Evolutionary conservation across 179 eudicot species (phyloP).

Genomic region (Beta macrorhiza): DNA sequence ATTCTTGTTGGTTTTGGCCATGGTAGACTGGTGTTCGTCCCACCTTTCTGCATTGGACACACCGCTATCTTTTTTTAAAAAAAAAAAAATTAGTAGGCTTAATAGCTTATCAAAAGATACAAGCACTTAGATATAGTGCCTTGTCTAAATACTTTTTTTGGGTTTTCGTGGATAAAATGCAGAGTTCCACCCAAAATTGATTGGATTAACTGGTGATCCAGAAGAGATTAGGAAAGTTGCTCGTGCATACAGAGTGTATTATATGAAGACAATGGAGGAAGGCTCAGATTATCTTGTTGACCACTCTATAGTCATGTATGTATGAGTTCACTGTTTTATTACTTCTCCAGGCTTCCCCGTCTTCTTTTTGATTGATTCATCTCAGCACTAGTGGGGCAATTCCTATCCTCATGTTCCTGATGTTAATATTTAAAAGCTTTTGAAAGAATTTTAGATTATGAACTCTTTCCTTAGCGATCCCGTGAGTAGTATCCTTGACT

Average conservation of each 20-base stretch:
- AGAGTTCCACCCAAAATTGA: slow-evolving; percentile 89
- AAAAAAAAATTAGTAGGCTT: not conserved
- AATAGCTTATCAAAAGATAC: not conserved
- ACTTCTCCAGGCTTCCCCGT: not conserved
- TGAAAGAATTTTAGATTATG: not conserved
- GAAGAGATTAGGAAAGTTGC: slow-evolving; percentile 86
- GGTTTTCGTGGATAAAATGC: slow-evolving; percentile 21
- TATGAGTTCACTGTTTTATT: slow-evolving; percentile 1
- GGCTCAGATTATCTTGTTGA: slow-evolving; percentile 95
- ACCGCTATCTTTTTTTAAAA: too few relatives aligned
- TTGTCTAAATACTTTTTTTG: not conserved
- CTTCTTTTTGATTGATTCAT: not conserved
- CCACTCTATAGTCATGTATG: slow-evolving; percentile 95
- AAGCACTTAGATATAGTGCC: not conserved
- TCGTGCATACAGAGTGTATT: slow-evolving; percentile 89
- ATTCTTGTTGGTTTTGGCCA: not conserved
- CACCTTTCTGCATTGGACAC: not conserved
- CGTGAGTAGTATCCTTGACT: too few relatives aligned
- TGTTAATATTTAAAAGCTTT: not conserved
- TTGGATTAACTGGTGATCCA: slow-evolving; percentile 84
- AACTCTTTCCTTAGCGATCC: not conserved
- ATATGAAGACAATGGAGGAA: slow-evolving; percentile 95
- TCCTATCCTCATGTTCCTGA: not conserved
- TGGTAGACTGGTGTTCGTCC: not conserved
- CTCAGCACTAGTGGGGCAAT: not conserved